phyloP scores from a whole-genome alignment of 1,139 yeast genomes.

The Spathaspora sp. region DNA sequence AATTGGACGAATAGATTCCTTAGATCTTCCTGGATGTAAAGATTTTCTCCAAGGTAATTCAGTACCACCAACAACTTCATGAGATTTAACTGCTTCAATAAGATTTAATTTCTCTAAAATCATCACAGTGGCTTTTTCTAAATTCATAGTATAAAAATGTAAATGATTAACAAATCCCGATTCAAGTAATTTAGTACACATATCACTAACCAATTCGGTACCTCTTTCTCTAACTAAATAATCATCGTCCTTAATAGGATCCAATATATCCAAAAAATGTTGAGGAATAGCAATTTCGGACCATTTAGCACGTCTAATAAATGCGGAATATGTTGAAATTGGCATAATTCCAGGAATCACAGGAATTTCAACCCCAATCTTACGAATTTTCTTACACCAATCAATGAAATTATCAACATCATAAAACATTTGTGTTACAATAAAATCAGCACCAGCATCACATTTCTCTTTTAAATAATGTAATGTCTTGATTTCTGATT shows the following conservation, averaged over 20 bases:
- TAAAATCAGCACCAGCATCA: conserved; percentile 91
- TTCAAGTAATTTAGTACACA: conserved; percentile 73
- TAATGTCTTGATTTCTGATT: conserved; percentile 55
- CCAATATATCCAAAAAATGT: conserved; percentile 66
- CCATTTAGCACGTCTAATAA: conserved; percentile 93
- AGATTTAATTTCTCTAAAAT: conserved; percentile 72
- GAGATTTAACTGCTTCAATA: conserved; percentile 44
- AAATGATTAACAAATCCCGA: conserved; percentile 80
- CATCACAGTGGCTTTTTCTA: conserved; percentile 89
- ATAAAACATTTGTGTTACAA: conserved; percentile 90
- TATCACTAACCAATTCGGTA: conserved; percentile 74
- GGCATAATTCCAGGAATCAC: conserved; percentile 99
- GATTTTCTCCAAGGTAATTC: conserved; percentile 88
- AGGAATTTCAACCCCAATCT: conserved; percentile 77
- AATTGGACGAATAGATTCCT: conserved; percentile 88
- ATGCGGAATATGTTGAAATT: conserved; percentile 88
- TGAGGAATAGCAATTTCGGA: conserved; percentile 80
- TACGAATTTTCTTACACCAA: conserved; percentile 78
- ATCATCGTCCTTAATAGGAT: conserved; percentile 89
- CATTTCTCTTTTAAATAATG: conserved; percentile 78
- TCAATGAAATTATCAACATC: conserved; percentile 80
- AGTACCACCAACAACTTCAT: conserved; percentile 39
- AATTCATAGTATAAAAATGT: conserved; percentile 95
- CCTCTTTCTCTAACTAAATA: conserved; percentile 85
- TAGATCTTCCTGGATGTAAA: conserved; percentile 74